Base-by-base conservation (phyloP, 2,329 filamentous ascomycete genomes). In the Trichophyton benhamiae region DNA sequence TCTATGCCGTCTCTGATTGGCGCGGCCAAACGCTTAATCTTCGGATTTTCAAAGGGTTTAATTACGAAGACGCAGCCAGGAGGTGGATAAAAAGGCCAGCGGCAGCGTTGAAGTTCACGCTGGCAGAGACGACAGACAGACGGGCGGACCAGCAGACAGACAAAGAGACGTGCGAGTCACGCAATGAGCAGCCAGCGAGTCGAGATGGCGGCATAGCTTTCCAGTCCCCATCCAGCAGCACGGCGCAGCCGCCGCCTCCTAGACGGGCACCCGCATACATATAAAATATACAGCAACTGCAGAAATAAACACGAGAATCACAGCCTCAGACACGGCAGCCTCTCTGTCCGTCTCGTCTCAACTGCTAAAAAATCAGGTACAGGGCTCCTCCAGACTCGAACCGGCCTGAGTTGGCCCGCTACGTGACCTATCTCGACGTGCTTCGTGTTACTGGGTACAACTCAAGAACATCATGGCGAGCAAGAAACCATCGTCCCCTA, bases 401-500 rank as follows among this genome's bases (percentile, higher is more conserved):
- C 9, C 33, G 33, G 33, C 33, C 33, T 38, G 52, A 36, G 52
- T 30, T 55, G 52, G 8, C 20, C 17, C 5, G 5, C 44, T 48
- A 53, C 48, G 48, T 27, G 22, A 27, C 48, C 13, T 36, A 3
- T 55, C 20, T 36, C 52, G 2, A 36, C 52, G 20, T 53, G 22
- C 11, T 20, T 17, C 13, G 20, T n/a, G 15, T n/a, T 13, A 53
- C 49, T 8, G 11, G 27, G 27, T 55, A 55, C 36, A 20, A 22
- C 53, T 38, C 30, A 20, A 44, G 42, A 46, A 17, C 20, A 41
- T 33, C 33, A 64, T 64, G 63, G 58, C 63, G 55, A 63, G 57
- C 8, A 62, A 42, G 41, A 64, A 64, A 48, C 46, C 55, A 9
- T 61, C 61, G 33, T 57, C 57, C 1, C 42, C 59, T n/a, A 60